phyloP scores from a whole-genome alignment of 108 stramenopile genomes.

The Craspedostauros australis region DNA sequence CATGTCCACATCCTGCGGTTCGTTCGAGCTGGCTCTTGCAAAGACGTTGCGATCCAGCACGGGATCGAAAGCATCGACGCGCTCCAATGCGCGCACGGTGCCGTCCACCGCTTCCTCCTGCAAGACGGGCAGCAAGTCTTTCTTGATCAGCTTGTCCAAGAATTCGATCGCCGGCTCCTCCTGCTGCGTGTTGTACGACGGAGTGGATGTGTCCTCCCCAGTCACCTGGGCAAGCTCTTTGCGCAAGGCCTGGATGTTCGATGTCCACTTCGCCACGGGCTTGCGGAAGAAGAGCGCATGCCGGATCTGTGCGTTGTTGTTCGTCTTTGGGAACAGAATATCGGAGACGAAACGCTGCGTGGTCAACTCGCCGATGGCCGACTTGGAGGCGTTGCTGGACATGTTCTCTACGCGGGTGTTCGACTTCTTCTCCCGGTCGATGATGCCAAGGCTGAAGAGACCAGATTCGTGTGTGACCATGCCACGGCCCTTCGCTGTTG shows the following conservation, averaged over 20 bases:
- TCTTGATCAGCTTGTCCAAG: slow-evolving; percentile 76
- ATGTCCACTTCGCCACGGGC: slow-evolving; percentile 62
- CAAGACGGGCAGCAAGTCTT: slow-evolving; percentile 71
- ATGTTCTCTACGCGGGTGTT: slow-evolving; percentile 3
- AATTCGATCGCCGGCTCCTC: slow-evolving; percentile 66
- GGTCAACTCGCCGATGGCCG: slow-evolving; percentile 49
- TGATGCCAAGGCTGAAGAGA: slow-evolving; percentile 66
- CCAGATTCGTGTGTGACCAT: slow-evolving; percentile 31
- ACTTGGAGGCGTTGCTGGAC: slow-evolving; percentile 8
- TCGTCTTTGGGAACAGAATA: slow-evolving; percentile 67
- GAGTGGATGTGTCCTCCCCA: slow-evolving; percentile 65
- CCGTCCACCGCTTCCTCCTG: slow-evolving; percentile 84
- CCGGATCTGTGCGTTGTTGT: slow-evolving; percentile 51
- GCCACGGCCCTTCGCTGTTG: slow-evolving; percentile 3
- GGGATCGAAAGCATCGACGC: slow-evolving; percentile 80
- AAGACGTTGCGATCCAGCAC: slow-evolving; percentile 59
- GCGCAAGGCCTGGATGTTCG: slow-evolving; percentile 43
- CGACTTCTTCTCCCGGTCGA: slow-evolving; percentile 14
- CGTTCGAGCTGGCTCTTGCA: slow-evolving; percentile 52
- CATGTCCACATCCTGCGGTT: slow-evolving; percentile 82
- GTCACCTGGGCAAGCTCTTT: slow-evolving; percentile 54
- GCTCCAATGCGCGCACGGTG: slow-evolving; percentile 70
- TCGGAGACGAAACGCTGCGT: slow-evolving; percentile 57
- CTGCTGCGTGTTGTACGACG: slow-evolving; percentile 26
- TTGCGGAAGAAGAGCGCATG: slow-evolving; percentile 77